phyloP scores from a whole-genome alignment of 2,329 filamentous ascomycete species.

The Fusarium miscanthi region DNA sequence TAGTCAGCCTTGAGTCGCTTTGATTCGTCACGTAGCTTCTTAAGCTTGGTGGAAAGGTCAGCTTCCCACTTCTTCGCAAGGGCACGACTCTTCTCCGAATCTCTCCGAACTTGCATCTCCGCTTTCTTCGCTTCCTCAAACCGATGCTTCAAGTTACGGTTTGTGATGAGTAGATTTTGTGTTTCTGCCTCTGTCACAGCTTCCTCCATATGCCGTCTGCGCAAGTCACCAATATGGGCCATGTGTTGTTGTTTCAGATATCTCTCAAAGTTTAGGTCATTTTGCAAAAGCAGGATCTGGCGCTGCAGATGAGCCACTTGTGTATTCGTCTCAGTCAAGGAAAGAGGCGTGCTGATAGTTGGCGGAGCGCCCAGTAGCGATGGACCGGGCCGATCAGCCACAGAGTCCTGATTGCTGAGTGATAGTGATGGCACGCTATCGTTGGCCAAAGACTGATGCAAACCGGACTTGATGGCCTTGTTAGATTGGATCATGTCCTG shows the following conservation, averaged over 20 bases:
- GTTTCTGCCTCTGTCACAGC: constrained; percentile 84
- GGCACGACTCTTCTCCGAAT: constrained; percentile 76
- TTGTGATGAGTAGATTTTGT: constrained; percentile 81
- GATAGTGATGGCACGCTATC: constrained; percentile 68
- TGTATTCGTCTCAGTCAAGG: constrained; percentile 50
- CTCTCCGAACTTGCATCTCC: constrained; percentile 76
- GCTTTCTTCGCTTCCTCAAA: constrained; percentile 78
- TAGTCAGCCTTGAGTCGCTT: constrained; percentile 71
- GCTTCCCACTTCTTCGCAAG: constrained; percentile 83
- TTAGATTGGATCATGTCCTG: constrained; percentile 71
- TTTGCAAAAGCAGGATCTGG: constrained; percentile 79
- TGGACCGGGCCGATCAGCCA: constrained; percentile 52
- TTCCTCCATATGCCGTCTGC: constrained; percentile 78
- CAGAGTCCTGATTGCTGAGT: constrained; percentile 62
- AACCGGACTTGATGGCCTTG: constrained; percentile 65
- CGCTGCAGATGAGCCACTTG: constrained; percentile 71
- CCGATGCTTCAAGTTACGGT: constrained; percentile 77
- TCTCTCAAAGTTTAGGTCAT: constrained; percentile 84
- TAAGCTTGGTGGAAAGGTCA: constrained; percentile 74
- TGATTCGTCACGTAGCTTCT: constrained; percentile 74
- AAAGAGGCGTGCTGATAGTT: constrained; percentile 44
- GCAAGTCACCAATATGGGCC: constrained; percentile 81
- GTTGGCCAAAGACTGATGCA: constrained; percentile 66
- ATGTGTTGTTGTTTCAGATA: constrained; percentile 88
- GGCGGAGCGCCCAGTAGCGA: constrained; percentile 45